These are phyloP conservation scores for Suillus clintonianus DNA, from an alignment of 768 basidiomycete species.

Conservation along the genomic window DNA sequence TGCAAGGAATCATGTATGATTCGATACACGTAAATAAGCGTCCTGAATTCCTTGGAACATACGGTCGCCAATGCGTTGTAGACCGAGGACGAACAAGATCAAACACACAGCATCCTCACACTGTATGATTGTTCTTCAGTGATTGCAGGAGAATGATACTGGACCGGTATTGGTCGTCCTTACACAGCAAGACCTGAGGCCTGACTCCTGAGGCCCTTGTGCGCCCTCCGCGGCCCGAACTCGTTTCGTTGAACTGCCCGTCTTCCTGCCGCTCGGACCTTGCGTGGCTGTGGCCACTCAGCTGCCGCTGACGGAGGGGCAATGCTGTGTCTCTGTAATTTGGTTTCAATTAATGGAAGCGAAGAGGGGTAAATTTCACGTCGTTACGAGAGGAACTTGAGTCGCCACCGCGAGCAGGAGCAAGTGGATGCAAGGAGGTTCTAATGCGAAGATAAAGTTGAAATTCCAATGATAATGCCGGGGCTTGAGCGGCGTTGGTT, in stretches of 20 bases:
- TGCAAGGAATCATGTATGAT: not conserved
- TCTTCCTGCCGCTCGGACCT: not conserved
- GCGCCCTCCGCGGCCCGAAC: not conserved
- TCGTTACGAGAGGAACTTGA: not conserved
- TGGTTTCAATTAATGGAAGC: not conserved
- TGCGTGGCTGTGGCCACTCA: not conserved
- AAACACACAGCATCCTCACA: not conserved
- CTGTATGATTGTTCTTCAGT: not conserved
- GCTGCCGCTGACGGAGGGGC: not conserved
- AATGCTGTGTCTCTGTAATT: not conserved
- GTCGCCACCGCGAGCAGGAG: not conserved
- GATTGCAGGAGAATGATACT: not conserved
- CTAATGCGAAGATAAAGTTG: not conserved
- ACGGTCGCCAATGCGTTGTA: not conserved
- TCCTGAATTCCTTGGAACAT: not conserved
- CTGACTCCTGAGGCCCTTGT: not conserved
- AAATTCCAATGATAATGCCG: not conserved
- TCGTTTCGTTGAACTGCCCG: not conserved
- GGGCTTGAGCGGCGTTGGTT: not conserved
- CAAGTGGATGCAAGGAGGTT: not conserved
- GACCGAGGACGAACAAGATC: not conserved
- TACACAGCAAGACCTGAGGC: not conserved
- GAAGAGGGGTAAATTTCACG: not conserved
- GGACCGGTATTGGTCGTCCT: not conserved
- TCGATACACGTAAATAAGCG: not conserved